These are phyloP conservation scores for Atkinsonella texensis DNA, from an alignment of 2,329 filamentous ascomycete genomes.

Conservation along the genomic window DNA sequence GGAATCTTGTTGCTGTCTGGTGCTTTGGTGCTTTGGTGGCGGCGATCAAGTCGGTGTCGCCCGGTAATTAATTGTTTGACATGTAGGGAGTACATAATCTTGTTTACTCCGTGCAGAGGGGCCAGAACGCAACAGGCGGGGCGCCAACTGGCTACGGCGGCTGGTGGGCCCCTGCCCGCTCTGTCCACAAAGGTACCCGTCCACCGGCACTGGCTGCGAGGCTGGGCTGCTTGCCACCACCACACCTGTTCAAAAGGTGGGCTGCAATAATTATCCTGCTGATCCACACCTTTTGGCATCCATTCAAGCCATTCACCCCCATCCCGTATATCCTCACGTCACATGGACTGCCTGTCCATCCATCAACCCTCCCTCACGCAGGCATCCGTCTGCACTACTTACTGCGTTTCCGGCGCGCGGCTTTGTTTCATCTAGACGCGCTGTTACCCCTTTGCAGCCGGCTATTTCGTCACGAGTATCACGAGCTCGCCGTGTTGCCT, in stretches of 20 bases:
- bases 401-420: constrained; percentile 1
- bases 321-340: constrained; percentile 14
- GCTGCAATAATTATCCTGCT: constrained; percentile 17
- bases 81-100: too few relatives aligned
- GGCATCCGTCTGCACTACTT: constrained; percentile 5
- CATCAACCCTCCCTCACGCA: constrained; percentile 10
- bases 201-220: neutral
- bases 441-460: constrained; percentile 14
- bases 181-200: neutral
- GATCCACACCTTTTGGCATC: constrained; percentile 17
- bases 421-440: constrained; percentile 13
- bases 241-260: constrained; percentile 1
- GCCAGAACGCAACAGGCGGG: too few relatives aligned
- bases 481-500: constrained; percentile 3
- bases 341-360: constrained; percentile 20
- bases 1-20: too few relatives aligned
- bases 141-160: too few relatives aligned
- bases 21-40: too few relatives aligned
- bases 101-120: too few relatives aligned
- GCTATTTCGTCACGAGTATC: constrained; percentile 6
- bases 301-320: constrained; percentile 16
- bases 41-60: too few relatives aligned
- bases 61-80: too few relatives aligned
- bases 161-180: too few relatives aligned
- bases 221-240: neutral